Evolutionary conservation across 2,329 filamentous ascomycete species (phyloP), one percentile per base, ranked within the genome.

Genomic region (Periglandula ipomoeae): DNA sequence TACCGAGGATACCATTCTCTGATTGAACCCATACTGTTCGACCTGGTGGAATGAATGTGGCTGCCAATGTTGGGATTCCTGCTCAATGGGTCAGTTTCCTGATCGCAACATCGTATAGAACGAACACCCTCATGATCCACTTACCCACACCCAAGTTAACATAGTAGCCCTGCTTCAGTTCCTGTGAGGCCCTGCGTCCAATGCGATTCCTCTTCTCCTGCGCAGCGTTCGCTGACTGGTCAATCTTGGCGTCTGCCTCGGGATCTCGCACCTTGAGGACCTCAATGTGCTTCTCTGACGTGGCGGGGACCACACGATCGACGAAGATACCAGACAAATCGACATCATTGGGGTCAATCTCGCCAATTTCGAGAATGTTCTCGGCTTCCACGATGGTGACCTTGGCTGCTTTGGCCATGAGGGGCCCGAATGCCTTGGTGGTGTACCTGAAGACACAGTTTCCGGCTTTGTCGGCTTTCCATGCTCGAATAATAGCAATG

Each of bases 51-150:
- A 94, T 68, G 63, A 87, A 89, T 0, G 82, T 85, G 0, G 87
- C 86, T 1, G 88, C 87, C n/a, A 93, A 73, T 13, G 88, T 94
- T 0, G 88, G 89, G 63, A 95, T 89, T n/a, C 87, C 78, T 55
- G 32, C 10, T 23, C 41, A n/a, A 24, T 5, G 20, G 24, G 23
- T 41, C n/a, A 49, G 47, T 27, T 19, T 26, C 5, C 10, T 26
- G 24, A 13, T 19, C 22, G 5, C 3, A 3, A 30, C 45, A 13
- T 20, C 15, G 22, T 10, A 17, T 6, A 34, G 7, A 23, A 17
- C 3, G 13, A 8, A 1, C 5, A 8, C 10, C 20, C 20, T 24
- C n/a, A 27, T 35, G 15, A 19, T 27, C 15, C 53, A 53, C 59
- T 65, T 57, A 82, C 50, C 47, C 22, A 91, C 85, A 17, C 87